Evolutionary conservation across 2,329 filamentous ascomycete genomes (phyloP), one percentile per base, ranked within the genome.

Genomic region (Aureobasidium mangrovei): DNA sequence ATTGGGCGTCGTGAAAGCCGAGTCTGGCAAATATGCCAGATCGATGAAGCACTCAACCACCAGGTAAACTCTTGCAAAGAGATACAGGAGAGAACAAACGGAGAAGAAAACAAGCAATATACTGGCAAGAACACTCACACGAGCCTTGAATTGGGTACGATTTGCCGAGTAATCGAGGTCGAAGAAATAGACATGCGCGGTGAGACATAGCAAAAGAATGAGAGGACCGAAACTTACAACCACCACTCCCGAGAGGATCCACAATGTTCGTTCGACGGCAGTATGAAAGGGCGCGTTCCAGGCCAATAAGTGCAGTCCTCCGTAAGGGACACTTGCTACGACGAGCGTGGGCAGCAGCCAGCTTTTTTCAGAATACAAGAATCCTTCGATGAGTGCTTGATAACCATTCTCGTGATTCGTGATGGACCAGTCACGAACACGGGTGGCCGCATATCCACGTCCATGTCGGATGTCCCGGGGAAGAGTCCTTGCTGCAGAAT

Each of bases 221-320:
- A 18, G 18, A 9, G 12, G 4, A 31, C 28, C 28, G 8, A 43
- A 8, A 18, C 41, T 32, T 3, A 28, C 41, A 4, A 26, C 28
- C 8, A 7, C 3, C 7, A 43, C 24, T 10, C 42, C 29, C 4
- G 42, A 44, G 29, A 33, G 31, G 7, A 18, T 36, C 32, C 29
- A 46, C 12, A 46, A 31, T 10, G 12, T 18, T 2, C 29, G 10
- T 7, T 35, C 18, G 8, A 35, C 35, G 8, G n/a, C 7, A 33
- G 31, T 57, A 1, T 45, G 32, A 28, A 65, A 64, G 2, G 60
- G 60, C 1, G 60, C 64, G 42, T 60, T 56, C 64, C 62, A 64
- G 4, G 61, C 61, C 9, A 60, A 27, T 3, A 62, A 38, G 40
- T 65, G 63, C 10, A 64, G 39, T 4, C 54, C 54, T 2, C 61